Evolutionary conservation across 805 yeast species (phyloP), one percentile per base, ranked within the genome.

Genomic region (Candida ortonii): DNA sequence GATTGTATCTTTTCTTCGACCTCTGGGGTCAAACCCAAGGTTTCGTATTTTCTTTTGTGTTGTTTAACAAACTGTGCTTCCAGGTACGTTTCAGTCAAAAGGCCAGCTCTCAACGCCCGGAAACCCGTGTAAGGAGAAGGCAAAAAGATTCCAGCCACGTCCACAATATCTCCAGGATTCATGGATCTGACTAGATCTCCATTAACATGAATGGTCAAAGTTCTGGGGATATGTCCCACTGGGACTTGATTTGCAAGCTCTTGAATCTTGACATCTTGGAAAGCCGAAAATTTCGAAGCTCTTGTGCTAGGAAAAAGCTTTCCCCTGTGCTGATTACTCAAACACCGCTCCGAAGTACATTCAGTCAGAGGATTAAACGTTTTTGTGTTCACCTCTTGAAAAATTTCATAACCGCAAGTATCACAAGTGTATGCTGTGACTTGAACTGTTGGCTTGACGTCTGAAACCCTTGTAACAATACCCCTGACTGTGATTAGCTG

Each of bases 381-480:
- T 55, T 80, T 78, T 13, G 89, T 66, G 46, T 76, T 80, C 46
- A 93, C 95, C 59, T 94, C 97, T 66, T 93, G 97, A 71, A 94
- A 93, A 34, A 87, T 79, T 64, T 93, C 99, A 62, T 76, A 83
- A 30, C 98, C 99, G 70, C 99, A 93, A 51, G 84, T 84, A 58
- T 93, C 98, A 65, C 99, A 93, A 6, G 97, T 86, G 58, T 90
- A 94, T 1, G 98, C 97, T 50, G 83, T 87, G 34, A 93, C 97
- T 41, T 76, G 68, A 6, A 93, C 85, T 5, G 86, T 70, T 4
- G 99, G 99, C 60, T 89, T 90, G 27, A 93, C 98, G 59, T 93
- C 99, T 2, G 95, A 82, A 5, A 89, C 96, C 47, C 98, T 72
- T 7, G 97, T 93, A 32, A 90, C 87, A 47, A 93, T 89, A 37